Base-by-base conservation (phyloP, 306 rosid genomes). In the Sindora glabra region DNA sequence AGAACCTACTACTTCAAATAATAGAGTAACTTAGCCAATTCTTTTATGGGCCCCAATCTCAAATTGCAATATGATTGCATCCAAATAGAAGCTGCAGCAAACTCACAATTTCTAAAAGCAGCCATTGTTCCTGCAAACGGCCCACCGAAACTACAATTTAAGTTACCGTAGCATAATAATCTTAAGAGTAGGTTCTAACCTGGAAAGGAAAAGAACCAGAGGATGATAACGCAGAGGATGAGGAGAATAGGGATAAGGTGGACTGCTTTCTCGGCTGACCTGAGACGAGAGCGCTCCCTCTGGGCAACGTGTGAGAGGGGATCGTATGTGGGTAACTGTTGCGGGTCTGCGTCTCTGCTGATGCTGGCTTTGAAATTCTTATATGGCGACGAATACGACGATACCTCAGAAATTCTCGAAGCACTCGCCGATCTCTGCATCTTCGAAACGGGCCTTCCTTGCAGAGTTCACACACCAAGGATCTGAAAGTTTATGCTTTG, bases 181-280 rank as follows among this genome's bases (percentile, higher is more conserved):
- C 16, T 37, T 21, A 9, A 14, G 36, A 2, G 3, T 19, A 4
- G 9, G 12, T 22, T 5, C 9, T 21, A 37, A 72, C 79, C 81
- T 51, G 75, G 72, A 10, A 68, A 30, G 52, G 99, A 89, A 77
- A 89, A 89, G 80, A 94, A 67, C 97, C 99, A 94, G 59, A 94
- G 99, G 71, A 94, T 38, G 76, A 84, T 16, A 13, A 84, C 96
- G 72, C 95, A 85, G 73, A 91, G 73, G 53, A 83, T 68, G 46
- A 91, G 71, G 10, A 89, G 70, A 62, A 89, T 63, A 67, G 99
- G 99, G 67, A 94, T 94, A 32, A 72, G 56, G 82, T 94, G 99
- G 69, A 94, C 41, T 21, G 86, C 79, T 47, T 76, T 70, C 19
- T 80, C 81, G 0, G 96, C 86, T 54, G 78, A 83, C 76, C 76